Percentiles rank a stretch among this genome's conserved stretches.
Conservation (phyloP, 345 rosid species). For the Eucalyptus victrix region DNA sequence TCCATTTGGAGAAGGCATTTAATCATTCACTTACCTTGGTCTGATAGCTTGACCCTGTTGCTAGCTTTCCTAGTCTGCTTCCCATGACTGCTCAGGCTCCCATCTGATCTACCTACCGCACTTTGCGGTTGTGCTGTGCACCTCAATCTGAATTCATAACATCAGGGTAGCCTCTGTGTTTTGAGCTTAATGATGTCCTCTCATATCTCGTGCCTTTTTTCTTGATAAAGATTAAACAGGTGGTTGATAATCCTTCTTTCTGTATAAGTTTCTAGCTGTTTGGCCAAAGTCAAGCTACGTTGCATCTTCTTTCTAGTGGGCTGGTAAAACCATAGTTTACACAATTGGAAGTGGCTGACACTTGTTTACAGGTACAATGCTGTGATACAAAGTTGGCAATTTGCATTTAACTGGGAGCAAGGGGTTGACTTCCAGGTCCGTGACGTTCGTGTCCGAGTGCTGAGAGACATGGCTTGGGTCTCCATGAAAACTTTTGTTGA, state of each 20-base stretch:
- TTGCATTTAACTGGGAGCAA: constrained; percentile 81
- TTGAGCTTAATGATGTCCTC: background rate
- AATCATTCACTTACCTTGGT: background rate
- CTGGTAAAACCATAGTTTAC: background rate
- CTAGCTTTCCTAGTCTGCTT: background rate
- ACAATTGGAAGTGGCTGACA: background rate
- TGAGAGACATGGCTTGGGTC: constrained; percentile 92
- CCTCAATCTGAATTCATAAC: background rate
- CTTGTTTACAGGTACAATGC: constrained; percentile 50
- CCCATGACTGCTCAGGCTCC: background rate
- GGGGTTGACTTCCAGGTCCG: constrained; percentile 71
- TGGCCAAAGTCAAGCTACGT: background rate
- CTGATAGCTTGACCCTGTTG: background rate
- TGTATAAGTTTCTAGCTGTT: background rate
- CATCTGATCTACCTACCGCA: background rate
- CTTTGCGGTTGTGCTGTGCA: background rate
- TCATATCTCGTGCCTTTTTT: background rate
- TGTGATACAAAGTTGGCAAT: constrained; percentile 96
- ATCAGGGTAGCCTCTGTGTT: background rate
- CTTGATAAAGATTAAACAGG: background rate
- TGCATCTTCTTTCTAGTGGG: background rate
- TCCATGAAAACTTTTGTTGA: constrained; percentile 74
- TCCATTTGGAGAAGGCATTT: background rate
- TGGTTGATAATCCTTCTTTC: background rate
- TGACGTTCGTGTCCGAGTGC: constrained; percentile 71